A percentile compares a stretch with the other conserved stretches of the same genome.
These are phyloP conservation scores for Aspergillus fischeri DNA, from an alignment of 2,329 filamentous ascomycete species.

Conservation along the genomic window DNA sequence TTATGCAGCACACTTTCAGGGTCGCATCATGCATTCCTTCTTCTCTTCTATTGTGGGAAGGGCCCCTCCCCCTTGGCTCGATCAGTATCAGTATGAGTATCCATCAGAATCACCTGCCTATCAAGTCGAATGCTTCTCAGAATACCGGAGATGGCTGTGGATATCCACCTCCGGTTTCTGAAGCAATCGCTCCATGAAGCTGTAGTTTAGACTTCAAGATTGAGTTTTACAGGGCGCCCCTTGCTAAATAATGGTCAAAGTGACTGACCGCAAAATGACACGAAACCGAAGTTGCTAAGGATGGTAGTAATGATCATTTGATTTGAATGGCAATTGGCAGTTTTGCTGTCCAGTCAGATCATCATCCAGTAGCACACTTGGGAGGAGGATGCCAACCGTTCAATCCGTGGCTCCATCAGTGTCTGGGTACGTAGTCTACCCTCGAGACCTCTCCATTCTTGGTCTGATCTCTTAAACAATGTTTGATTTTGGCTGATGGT, in stretches of 20 bases:
- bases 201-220: not conserved
- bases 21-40: constrained; percentile 15
- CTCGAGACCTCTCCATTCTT: not conserved
- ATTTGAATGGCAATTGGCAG: not conserved
- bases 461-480: not conserved
- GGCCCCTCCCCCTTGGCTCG: not conserved
- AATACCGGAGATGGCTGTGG: not conserved
- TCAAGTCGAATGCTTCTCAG: not conserved
- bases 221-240: constrained; percentile 4
- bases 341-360: not conserved
- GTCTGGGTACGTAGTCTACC: not conserved
- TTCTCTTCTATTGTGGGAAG: not conserved
- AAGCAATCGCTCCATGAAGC: not conserved
- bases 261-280: not conserved
- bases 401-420: not conserved
- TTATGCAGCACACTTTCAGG: constrained; percentile 3
- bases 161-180: not conserved
- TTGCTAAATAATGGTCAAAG: not conserved
- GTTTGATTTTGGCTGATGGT: not conserved
- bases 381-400: too few relatives aligned
- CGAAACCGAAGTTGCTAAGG: not conserved
- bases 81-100: not conserved
- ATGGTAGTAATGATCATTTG: not conserved
- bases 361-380: not conserved
- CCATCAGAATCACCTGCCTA: not conserved